Conservation (phyloP, 106 monocot species). For the Iris macrosiphon region DNA sequence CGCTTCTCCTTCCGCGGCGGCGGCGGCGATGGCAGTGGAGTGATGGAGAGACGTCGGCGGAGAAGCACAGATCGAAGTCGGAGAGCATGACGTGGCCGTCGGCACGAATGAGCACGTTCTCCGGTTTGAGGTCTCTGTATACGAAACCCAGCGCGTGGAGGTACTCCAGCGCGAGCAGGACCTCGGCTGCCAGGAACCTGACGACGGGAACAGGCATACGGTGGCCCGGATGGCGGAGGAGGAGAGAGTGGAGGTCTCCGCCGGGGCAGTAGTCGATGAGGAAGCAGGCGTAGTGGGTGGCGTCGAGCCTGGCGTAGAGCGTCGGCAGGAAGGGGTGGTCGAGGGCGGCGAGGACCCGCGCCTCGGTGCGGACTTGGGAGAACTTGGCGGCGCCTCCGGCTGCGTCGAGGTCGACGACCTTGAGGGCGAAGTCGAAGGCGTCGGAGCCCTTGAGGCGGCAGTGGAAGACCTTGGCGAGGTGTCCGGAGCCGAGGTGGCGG, state of each 20-base stretch:
- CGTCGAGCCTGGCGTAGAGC: slow-evolving; percentile 70
- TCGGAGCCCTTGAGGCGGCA: slow-evolving; percentile 56
- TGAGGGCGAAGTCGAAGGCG: slow-evolving; percentile 68
- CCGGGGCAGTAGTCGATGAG: slow-evolving; percentile 88
- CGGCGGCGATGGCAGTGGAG: slow-evolving; percentile 14
- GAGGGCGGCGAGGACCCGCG: slow-evolving; percentile 40
- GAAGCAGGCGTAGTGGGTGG: slow-evolving; percentile 76
- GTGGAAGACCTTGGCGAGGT: slow-evolving; percentile 76
- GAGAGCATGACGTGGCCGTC: slow-evolving; percentile 92
- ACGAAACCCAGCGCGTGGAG: slow-evolving; percentile 76
- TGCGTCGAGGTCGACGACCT: slow-evolving; percentile 67
- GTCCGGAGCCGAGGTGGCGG: slow-evolving; percentile 68
- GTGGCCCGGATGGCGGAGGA: slow-evolving; percentile 41
- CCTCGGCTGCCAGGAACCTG: slow-evolving; percentile 77
- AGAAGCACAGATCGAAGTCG: slow-evolving; percentile 89
- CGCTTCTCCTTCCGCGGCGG: not conserved
- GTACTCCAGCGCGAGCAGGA: slow-evolving; percentile 80
- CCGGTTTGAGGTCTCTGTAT: slow-evolving; percentile 89
- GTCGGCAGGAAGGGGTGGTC: slow-evolving; percentile 89
- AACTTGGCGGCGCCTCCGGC: not conserved
- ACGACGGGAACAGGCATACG: slow-evolving; percentile 40
- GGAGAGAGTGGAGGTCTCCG: slow-evolving; percentile 72
- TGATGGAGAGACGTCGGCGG: slow-evolving; percentile 36
- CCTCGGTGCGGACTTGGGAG: slow-evolving; percentile 16
- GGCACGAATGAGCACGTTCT: slow-evolving; percentile 75